Conservation (phyloP, 352 stramenopile genomes). For the Pythium folliculosum region DNA sequence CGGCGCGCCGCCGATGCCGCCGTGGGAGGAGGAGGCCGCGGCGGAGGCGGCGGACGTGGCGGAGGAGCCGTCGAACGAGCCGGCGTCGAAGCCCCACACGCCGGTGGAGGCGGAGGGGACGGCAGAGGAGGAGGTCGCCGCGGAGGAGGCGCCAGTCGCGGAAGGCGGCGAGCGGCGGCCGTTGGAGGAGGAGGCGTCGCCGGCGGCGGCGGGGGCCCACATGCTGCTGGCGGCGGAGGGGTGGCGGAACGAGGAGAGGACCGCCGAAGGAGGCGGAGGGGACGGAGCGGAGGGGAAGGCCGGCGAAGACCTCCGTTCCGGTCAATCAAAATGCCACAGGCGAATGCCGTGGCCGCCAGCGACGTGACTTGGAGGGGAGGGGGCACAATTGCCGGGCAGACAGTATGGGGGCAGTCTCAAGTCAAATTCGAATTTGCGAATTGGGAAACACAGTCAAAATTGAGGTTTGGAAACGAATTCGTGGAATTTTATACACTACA, state of each 20-base stretch:
- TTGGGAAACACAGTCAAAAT: too few relatives aligned
- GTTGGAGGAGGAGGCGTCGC: conserved; percentile 2
- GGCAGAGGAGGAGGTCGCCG: background rate
- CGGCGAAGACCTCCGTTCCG: background rate
- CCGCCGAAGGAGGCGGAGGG: background rate
- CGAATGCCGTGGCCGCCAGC: conserved; percentile 19
- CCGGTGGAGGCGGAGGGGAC: background rate
- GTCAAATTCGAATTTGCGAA: too few relatives aligned
- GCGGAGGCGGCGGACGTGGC: background rate
- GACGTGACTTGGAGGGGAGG: conserved; percentile 10
- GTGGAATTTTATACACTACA: too few relatives aligned
- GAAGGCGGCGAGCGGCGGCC: conserved; percentile 1
- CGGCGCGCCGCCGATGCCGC: conserved; percentile 10
- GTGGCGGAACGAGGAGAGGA: background rate
- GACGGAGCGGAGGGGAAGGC: background rate
- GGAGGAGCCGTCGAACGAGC: background rate
- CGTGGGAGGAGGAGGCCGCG: background rate
- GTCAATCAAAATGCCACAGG: conserved; percentile 4
- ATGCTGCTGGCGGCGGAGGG: background rate
- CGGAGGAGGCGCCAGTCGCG: background rate
- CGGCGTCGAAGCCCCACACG: conserved; percentile 9
- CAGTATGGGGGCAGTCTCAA: background rate
- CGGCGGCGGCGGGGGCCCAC: conserved; percentile 5
- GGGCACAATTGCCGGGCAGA: background rate
- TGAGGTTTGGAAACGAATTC: too few relatives aligned